A percentile compares a stretch with the other conserved stretches of the same genome.
phyloP scores from a whole-genome alignment of 2,329 filamentous ascomycete species.

The Sarocladiaceae sp. region DNA sequence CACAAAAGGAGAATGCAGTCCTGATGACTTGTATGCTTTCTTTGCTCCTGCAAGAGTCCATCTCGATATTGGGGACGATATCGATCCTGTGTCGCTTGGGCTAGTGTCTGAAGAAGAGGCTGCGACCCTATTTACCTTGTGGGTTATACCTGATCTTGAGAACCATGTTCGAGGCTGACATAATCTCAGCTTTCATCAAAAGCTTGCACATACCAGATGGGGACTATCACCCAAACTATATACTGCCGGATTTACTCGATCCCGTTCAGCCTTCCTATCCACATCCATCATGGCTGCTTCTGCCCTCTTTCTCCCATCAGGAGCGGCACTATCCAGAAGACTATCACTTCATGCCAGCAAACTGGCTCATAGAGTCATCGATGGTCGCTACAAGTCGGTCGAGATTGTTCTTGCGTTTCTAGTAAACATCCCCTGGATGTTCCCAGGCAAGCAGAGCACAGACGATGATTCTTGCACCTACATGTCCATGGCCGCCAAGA shows the following conservation, averaged over 20 bases:
- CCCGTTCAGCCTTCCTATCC: slow-evolving; percentile 65
- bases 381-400: slow-evolving; percentile 61
- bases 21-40: slow-evolving; percentile 56
- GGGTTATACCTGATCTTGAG: no score
- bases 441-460: slow-evolving; percentile 60
- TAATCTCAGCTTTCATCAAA: slow-evolving; percentile 62
- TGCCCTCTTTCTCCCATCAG: slow-evolving; percentile 61
- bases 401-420: slow-evolving; percentile 73
- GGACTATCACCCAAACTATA: slow-evolving; percentile 66
- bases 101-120: slow-evolving; percentile 64
- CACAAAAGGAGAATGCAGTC: slow-evolving; percentile 24
- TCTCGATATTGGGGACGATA: slow-evolving; percentile 57
- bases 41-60: slow-evolving; percentile 60
- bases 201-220: slow-evolving; percentile 70
- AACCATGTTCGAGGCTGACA: no score
- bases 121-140: slow-evolving; percentile 61
- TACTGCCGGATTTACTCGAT: slow-evolving; percentile 60
- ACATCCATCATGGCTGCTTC: slow-evolving; percentile 68
- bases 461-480: slow-evolving; percentile 72
- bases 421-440: slow-evolving; percentile 74
- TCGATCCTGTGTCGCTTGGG: slow-evolving; percentile 67
- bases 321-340: slow-evolving; percentile 60
- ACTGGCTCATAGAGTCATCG: slow-evolving; percentile 59
- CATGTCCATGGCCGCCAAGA: slow-evolving; percentile 64
- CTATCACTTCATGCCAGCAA: slow-evolving; percentile 60